These are phyloP conservation scores for Sporothrix globosa DNA, from an alignment of 2,329 filamentous ascomycete species.

Conservation along the genomic window DNA sequence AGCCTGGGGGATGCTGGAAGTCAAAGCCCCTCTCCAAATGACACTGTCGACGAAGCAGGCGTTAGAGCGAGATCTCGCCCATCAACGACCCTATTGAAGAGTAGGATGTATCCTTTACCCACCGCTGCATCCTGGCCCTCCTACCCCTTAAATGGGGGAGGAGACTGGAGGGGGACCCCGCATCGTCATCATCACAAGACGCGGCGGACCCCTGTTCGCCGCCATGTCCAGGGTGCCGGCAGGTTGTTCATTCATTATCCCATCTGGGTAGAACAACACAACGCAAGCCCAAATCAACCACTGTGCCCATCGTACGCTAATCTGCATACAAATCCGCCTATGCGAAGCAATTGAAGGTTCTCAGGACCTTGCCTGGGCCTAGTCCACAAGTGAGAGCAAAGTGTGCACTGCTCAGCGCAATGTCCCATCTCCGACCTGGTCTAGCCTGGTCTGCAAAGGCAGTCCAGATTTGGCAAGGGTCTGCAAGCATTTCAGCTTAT, in stretches of 20 bases:
- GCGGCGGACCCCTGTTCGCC: conserved; percentile 29
- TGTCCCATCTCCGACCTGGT: neutral
- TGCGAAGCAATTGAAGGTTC: conserved; percentile 17
- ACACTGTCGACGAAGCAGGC: neutral
- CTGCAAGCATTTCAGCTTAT: conserved; percentile 18
- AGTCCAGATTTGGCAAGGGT: conserved; percentile 22
- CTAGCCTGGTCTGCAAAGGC: neutral
- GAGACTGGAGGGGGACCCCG: conserved; percentile 30
- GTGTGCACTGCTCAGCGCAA: neutral
- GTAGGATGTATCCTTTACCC: neutral
- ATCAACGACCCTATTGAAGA: neutral
- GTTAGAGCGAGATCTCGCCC: neutral
- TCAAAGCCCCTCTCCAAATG: neutral
- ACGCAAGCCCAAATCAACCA: neutral
- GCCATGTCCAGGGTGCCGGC: neutral
- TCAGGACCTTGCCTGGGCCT: neutral
- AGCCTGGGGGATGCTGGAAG: neutral
- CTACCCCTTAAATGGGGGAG: conserved; percentile 24
- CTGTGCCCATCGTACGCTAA: conserved; percentile 12
- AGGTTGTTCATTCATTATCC: conserved; percentile 18
- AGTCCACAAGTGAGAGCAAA: neutral
- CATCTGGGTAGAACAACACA: conserved; percentile 19
- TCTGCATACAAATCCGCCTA: neutral
- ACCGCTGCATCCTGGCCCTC: neutral
- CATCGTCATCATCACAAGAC: conserved; percentile 33